Base-by-base conservation (phyloP, 2,329 filamentous ascomycete species). In the Fusarium sp. region DNA sequence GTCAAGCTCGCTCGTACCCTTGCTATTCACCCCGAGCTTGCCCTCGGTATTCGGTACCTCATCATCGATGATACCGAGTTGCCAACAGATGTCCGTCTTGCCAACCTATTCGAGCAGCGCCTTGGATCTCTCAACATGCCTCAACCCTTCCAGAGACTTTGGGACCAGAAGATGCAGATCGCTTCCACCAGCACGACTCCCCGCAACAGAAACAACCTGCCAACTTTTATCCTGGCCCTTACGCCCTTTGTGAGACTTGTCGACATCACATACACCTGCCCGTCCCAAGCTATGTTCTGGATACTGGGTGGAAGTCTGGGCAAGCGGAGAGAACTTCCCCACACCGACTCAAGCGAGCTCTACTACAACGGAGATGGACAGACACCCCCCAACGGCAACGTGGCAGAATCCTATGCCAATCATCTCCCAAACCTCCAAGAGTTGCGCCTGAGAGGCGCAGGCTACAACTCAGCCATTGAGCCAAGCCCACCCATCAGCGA, bases 391-490 rank as follows among this genome's bases (percentile, higher is more conserved):
- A 5, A n/a, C 10, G 31, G 31, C 53, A 22, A 22, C 9, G 14
- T 24, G 14, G 14, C 31, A 36, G 20, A 22, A 36, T 17, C 53
- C 31, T 12, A 29, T 12, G 55, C 55, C 17, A 38, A 36, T 14
- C 40, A 35, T 42, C 65, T 68, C 9, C 64, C 40, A 35, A 8
- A 51, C 22, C 56, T 68, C 8, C 44, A 56, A 33, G 40, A 51
- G 9, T 29, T 62, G n/a, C 17, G 14, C 24, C 63, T 68, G 14
- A 38, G n/a, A 24, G 20, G 14, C 11, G 20, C 11, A 6, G 9
- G 27, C 16, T 36, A n/a, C n/a, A n/a, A 24, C 31, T 57, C 53
- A 10, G 33, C 20, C 20, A 36, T 56, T 35, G 11, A 9, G 16
- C 5, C n/a, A n/a, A 22, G 20, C 33, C 22, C 22, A 36, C 31